Evolutionary conservation across 257 asterid genomes (phyloP), one percentile per base, ranked within the genome.

Genomic region (Apocynum venetum): DNA sequence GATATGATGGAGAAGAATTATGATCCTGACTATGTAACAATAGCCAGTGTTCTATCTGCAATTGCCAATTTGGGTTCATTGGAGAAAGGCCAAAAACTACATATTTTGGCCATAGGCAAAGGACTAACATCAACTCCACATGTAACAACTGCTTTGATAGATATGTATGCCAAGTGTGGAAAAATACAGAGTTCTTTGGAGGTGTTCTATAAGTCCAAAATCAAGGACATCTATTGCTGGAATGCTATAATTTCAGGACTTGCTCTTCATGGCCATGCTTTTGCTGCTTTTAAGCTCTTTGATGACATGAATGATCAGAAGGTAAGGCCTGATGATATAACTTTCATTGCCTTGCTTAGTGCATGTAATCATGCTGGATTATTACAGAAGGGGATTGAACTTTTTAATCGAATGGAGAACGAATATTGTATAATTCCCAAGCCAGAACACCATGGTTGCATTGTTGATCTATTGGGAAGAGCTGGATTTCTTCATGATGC

Each of bases 111-210:
- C 9, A 11, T 66, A 9, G 65, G 65, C 53, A 38, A 61, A 8
- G 73, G 73, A 40, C 74, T 64, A 19, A 38, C 48, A 49, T 47
- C 49, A 35, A 63, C 73, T 36, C 73, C 79, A 63, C 79, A 64
- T 15, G 79, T 76, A 4, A 66, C 67, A 67, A 66, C 80, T 49
- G 57, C 91, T 76, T 72, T 87, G 44, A 81, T 89, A 14, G 89
- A 89, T 10, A 89, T 87, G 93, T 85, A 87, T 36, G 76, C 89
- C 17, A 89, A 87, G 74, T 85, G 91, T 46, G 91, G 93, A 68
- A 67, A 55, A 61, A 41, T 77, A 36, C 6, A 8, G 69, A 67
- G 57, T 44, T 53, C 75, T 43, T 12, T 68, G 41, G 69, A 65
- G 55, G 74, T 76, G 46, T 76, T 76, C 65, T 66, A 36, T 6